Base-by-base conservation (phyloP, 2,329 filamentous ascomycete genomes). In the Cucurbitaria berberidis region DNA sequence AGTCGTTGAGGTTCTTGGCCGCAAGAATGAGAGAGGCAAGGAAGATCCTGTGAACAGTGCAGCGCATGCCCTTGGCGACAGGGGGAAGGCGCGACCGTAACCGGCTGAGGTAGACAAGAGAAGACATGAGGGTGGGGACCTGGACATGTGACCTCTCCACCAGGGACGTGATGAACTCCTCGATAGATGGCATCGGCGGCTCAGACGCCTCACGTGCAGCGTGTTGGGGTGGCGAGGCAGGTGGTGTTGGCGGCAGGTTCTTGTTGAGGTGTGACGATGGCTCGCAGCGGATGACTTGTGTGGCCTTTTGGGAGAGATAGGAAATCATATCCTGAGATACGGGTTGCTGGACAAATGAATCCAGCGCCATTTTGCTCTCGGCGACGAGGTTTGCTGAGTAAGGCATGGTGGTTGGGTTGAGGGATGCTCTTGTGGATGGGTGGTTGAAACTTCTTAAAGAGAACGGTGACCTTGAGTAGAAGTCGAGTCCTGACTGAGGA, bases 1-100 rank as follows among this genome's bases (percentile, higher is more conserved):
- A 96, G 82, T 98, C 95, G 76, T 99, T 98, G 66, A 98, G 85
- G 77, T 97, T 97, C 87, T 99, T 99, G 67, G 95, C 93, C 1
- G 95, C 87, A 44, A 88, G 80, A 71, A 95, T 95, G 63, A 93
- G 86, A 15, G 90, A 82, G 36, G 91, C 93, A 43, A 99, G 85
- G 80, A 99, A 98, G 82, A 99, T 98, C 68, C 95, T 89, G 81
- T 99, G 95, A 41, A 93, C 91, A 21, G 95, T 98, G 82, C 95
- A 98, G 67, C 90, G 88, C 79, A 98, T 91, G 61, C 95, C 95
- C 80, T 96, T 96, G 67, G 95, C 93, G 73, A 96, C 92, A 53
- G 93, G 90, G 63, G 96, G 93, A 24, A 99, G 86, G 65, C 90
- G 88, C 45, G 88, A 84, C 78, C 89, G 90, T 70, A 99, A 85